A percentile compares a stretch with the other conserved stretches of the same genome.
These are phyloP conservation scores for Capronia epimyces DNA, from an alignment of 2,329 filamentous ascomycete genomes.

Conservation along the genomic window DNA sequence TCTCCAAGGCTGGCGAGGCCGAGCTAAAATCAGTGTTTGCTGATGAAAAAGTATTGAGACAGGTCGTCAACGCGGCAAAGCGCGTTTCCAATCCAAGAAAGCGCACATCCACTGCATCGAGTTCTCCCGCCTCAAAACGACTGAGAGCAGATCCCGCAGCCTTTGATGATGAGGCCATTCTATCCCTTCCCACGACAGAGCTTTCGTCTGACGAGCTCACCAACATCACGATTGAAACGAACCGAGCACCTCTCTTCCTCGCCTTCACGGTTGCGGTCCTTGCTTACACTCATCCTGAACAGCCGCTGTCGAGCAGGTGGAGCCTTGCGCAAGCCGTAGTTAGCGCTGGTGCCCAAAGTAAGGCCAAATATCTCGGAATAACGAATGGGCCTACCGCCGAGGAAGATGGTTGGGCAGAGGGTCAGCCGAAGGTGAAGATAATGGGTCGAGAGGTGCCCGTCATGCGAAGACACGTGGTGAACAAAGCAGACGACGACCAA, in stretches of 20 bases:
- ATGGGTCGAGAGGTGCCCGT: constrained; percentile 70
- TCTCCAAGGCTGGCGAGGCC: constrained; percentile 46
- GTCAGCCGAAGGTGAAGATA: constrained; percentile 67
- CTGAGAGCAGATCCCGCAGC: constrained; percentile 26
- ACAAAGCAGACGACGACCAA: constrained; percentile 47
- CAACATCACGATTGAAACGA: constrained; percentile 60
- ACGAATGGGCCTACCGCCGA: constrained; percentile 60
- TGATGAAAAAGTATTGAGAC: constrained; percentile 53
- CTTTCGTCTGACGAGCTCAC: constrained; percentile 47
- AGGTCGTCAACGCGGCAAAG: constrained; percentile 55
- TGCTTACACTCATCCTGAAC: constrained; percentile 76
- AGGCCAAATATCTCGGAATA: constrained; percentile 69
- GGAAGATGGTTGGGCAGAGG: constrained; percentile 66
- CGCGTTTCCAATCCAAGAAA: constrained; percentile 49
- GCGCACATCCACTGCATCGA: constrained; percentile 37
- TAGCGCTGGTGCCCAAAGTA: constrained; percentile 70
- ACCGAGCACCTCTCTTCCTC: constrained; percentile 74
- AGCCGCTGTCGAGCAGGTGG: constrained; percentile 75
- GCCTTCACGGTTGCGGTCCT: constrained; percentile 71
- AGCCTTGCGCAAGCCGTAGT: constrained; percentile 80
- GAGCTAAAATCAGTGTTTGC: constrained; percentile 41
- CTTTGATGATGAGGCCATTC: constrained; percentile 34
- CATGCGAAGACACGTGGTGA: constrained; percentile 58
- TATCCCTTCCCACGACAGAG: constrained; percentile 33
- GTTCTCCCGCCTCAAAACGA: constrained; percentile 30